These are phyloP conservation scores for cucumber (Cucumis sativus) DNA, from an alignment of 306 rosid species.

Conservation along the genomic window DNA sequence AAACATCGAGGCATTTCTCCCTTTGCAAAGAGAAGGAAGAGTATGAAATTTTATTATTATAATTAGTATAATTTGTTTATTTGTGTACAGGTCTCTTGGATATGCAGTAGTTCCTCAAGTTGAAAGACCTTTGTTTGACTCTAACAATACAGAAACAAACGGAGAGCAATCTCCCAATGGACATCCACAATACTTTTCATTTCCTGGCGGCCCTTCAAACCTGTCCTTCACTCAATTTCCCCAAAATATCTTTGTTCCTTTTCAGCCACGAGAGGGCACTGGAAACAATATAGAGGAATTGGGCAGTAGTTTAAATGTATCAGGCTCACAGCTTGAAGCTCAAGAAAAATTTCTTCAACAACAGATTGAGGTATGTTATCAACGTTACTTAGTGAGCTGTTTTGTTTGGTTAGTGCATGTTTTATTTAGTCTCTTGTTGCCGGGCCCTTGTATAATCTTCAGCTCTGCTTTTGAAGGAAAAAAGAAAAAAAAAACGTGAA, in stretches of 20 bases:
- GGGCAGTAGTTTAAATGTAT: constrained; percentile 25
- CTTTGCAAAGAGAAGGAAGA: background rate
- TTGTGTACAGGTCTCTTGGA: constrained; percentile 49
- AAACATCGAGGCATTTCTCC: background rate
- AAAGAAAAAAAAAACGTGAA: background rate
- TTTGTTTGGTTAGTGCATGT: background rate
- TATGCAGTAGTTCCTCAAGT: constrained; percentile 35
- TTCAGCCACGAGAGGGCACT: constrained; percentile 17
- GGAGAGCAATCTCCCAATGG: constrained; percentile 34
- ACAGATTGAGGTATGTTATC: constrained; percentile 58
- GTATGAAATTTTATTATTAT: background rate
- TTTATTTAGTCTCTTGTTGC: background rate
- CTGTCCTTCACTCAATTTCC: constrained; percentile 33
- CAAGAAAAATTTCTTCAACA: constrained; percentile 37
- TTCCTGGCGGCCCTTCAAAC: constrained; percentile 41
- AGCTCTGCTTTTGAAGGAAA: background rate
- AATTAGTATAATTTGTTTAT: background rate
- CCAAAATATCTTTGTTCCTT: constrained; percentile 32
- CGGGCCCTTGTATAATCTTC: background rate
- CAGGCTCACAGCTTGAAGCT: constrained; percentile 38
- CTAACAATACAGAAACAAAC: constrained; percentile 19
- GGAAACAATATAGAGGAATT: constrained; percentile 27
- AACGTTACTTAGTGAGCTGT: background rate
- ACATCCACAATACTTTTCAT: constrained; percentile 29
- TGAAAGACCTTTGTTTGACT: constrained; percentile 27